phyloP scores from a whole-genome alignment of 2,329 filamentous ascomycete species.

The Orbilia brochopaga region DNA sequence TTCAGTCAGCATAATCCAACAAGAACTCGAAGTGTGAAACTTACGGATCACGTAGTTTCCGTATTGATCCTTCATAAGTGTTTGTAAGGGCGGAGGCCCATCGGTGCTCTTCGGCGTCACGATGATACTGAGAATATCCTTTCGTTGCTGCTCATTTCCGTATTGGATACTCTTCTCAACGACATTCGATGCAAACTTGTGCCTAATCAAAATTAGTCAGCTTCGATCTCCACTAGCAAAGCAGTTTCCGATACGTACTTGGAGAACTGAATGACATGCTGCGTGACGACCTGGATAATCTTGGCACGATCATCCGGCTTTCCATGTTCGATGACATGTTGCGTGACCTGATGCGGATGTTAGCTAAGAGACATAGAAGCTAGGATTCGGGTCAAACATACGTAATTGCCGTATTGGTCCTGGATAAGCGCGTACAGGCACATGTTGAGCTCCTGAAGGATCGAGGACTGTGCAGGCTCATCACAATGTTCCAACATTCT shows the following conservation, averaged over 20 bases:
- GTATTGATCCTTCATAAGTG: conserved; percentile 86
- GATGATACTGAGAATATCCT: conserved; percentile 70
- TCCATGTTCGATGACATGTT: conserved; percentile 85
- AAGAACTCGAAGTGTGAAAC: conserved; percentile 58
- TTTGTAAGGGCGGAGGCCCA: conserved; percentile 72
- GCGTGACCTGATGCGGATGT: conserved; percentile 61
- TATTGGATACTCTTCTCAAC: conserved; percentile 88
- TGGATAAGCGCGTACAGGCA: conserved; percentile 75
- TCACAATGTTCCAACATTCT: conserved; percentile 84
- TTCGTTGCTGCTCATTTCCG: conserved; percentile 72
- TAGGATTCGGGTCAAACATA: conserved; percentile 58
- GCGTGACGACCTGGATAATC: conserved; percentile 76
- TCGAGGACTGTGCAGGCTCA: conserved; percentile 70
- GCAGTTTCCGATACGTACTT: conserved; percentile 61
- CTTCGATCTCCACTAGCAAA: neutral
- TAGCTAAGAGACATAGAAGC: conserved; percentile 3
- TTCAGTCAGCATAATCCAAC: conserved; percentile 54
- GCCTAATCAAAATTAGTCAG: conserved; percentile 56
- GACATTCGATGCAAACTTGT: conserved; percentile 97
- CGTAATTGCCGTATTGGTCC: conserved; percentile 94
- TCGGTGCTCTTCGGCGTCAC: conserved; percentile 66
- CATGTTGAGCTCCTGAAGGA: conserved; percentile 79
- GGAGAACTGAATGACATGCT: conserved; percentile 74
- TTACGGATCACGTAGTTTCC: conserved; percentile 97
- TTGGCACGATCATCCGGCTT: conserved; percentile 72